These are phyloP conservation scores for Xerocomus cyaneibrunnescens DNA, from an alignment of 1,284 basidiomycete genomes.

Conservation along the genomic window DNA sequence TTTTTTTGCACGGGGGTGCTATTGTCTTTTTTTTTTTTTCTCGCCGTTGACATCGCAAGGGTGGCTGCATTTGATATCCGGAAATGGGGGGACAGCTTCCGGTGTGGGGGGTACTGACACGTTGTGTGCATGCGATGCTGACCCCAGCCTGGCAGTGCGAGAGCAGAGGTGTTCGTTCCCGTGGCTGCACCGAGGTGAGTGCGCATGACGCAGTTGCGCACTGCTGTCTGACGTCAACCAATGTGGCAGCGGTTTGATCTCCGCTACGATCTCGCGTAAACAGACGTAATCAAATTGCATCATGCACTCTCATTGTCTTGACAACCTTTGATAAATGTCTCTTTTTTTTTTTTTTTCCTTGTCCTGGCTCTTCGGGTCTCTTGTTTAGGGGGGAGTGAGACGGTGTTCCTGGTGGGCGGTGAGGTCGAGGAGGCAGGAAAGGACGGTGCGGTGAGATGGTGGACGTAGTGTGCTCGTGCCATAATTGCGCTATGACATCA, in stretches of 20 bases:
- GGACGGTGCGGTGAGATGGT: too few relatives aligned
- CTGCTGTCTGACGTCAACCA: slow-evolving; percentile 29
- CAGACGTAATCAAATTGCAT: slow-evolving; percentile 32
- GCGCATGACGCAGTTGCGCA: slow-evolving; percentile 24
- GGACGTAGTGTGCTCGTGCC: background rate
- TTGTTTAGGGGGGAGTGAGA: background rate
- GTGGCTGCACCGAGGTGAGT: slow-evolving; percentile 73
- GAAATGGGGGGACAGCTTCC: slow-evolving; percentile 3
- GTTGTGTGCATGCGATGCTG: slow-evolving; percentile 18
- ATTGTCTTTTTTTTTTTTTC: background rate
- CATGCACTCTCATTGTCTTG: slow-evolving; percentile 34
- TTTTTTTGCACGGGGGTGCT: background rate
- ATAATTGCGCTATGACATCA: slow-evolving; percentile 33
- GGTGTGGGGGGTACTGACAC: slow-evolving; percentile 15
- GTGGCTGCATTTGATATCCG: slow-evolving; percentile 14
- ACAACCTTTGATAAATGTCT: slow-evolving; percentile 20
- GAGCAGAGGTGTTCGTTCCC: slow-evolving; percentile 83
- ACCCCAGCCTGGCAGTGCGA: slow-evolving; percentile 45
- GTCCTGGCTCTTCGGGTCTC: background rate
- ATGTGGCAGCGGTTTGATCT: slow-evolving; percentile 44
- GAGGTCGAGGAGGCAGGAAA: background rate
- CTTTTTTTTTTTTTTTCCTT: background rate
- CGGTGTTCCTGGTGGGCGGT: background rate
- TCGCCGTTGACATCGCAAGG: background rate
- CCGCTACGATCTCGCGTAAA: slow-evolving; percentile 45